Evolutionary conservation across 768 basidiomycete genomes (phyloP), one percentile per base, ranked within the genome.

Genomic region (Coprinellus micaceus): DNA sequence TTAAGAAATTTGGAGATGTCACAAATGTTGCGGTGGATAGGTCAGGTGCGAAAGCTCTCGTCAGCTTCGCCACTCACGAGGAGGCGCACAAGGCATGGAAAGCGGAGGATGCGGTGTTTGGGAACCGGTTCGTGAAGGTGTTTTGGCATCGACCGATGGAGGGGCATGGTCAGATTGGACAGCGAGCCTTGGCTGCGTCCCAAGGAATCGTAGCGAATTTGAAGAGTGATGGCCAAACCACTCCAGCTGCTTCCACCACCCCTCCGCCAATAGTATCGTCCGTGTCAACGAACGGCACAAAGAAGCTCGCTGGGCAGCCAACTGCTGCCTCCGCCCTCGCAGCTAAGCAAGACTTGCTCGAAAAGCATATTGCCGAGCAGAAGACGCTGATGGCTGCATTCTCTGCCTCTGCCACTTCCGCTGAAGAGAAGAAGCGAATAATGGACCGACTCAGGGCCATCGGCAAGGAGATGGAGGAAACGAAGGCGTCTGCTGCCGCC

Each of bases 121-220:
- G 84, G 11, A 95, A 94, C 63, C 84, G 95, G 49, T 97, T 97
- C 68, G 94, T 97, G 61, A 96, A 95, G 71, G 79, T 97, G 30
- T 92, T 96, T 64, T 97, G 95, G 94, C 93, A 96, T 71, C 80
- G 89, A 56, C 94, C 93, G 6, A 83, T 94, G 84, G 91, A 90
- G 53, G 94, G 95, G 0, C 90, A 94, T 63, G 94, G 94, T 7
- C 85, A 84, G 59, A 78, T 76, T 17, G 94, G 94, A 2, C 75
- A 83, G 47, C 81, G 88, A 60, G 82, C 87, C 76, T 72, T 98
- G 57, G 92, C 89, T 13, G 91, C 89, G 3, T 90, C 89, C 26
- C 91, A 91, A 7, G 80, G 85, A 1, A 63, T 90, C 10, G 78
- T 96, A 10, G 86, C 88, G 28, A 87, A 84, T 60, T 78, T 90